These are phyloP conservation scores for Gardenia jasminoides DNA, from an alignment of 257 asterid genomes.

Conservation along the genomic window DNA sequence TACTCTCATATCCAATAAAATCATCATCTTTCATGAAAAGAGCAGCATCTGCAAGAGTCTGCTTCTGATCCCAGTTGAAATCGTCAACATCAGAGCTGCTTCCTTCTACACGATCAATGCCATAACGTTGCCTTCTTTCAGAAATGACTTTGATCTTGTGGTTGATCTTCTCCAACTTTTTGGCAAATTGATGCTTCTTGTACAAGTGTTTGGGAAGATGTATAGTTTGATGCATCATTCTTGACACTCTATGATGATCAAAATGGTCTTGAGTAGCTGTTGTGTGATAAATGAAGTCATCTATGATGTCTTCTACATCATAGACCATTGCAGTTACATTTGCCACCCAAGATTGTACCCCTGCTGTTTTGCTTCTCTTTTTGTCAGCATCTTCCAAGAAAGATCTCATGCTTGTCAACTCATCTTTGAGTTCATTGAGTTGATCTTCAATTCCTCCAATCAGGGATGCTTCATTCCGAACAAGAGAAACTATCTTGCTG, in stretches of 20 bases:
- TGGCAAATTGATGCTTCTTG: slow-evolving; percentile 11
- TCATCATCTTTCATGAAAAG: slow-evolving; percentile 10
- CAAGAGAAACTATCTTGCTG: background rate
- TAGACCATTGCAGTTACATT: slow-evolving; percentile 15
- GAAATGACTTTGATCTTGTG: slow-evolving; percentile 16
- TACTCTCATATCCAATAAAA: slow-evolving; percentile 15
- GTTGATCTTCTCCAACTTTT: slow-evolving; percentile 21
- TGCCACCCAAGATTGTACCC: slow-evolving; percentile 12
- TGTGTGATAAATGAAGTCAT: slow-evolving; percentile 11
- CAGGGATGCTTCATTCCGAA: background rate
- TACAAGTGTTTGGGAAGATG: slow-evolving; percentile 18
- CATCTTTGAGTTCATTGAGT: slow-evolving; percentile 16
- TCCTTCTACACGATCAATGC: background rate
- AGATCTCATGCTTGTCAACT: slow-evolving; percentile 19
- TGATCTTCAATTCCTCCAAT: slow-evolving; percentile 17
- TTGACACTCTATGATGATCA: background rate
- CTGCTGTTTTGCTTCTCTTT: slow-evolving; percentile 1
- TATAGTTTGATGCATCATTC: background rate
- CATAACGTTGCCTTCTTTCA: slow-evolving; percentile 14
- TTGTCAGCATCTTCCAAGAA: slow-evolving; percentile 24
- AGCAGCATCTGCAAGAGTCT: slow-evolving; percentile 18
- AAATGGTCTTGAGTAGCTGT: background rate
- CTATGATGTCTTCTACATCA: slow-evolving; percentile 25
- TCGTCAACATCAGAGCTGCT: background rate
- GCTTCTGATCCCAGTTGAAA: background rate